Evolutionary conservation across 2,329 filamentous ascomycete species (phyloP), one percentile per base, ranked within the genome.

Genomic region (Sarocladium brachiariae): DNA sequence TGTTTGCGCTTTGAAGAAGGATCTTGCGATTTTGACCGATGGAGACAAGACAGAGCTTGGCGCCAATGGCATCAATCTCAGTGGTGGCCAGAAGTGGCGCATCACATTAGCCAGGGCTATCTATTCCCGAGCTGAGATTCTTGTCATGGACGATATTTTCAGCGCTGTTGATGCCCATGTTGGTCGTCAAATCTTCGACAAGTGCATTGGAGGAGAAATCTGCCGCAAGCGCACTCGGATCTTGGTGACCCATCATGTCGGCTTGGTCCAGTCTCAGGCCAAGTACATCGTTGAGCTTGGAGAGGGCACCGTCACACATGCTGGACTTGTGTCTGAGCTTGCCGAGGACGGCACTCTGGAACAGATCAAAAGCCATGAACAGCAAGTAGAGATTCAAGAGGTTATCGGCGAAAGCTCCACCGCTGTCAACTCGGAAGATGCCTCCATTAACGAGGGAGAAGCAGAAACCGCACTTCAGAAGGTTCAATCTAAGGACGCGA

Each of bases 131-230:
- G 87, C 86, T 1, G 83, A 85, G 0, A 83, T 90, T 54, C 70
- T 95, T 4, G 71, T 93, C 16, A 74, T 93, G 59, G 89, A 95
- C 63, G 89, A 95, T 60, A 87, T 92, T 35, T 91, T 95, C 64
- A 89, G 84, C 61, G 83, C 88, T 9, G 81, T 93, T 8, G 89
- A 95, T 64, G 84, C 87, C 2, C 86, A 91, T 59, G 87, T 90
- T 25, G 88, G 87, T 14, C 79, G 86, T 24, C 85, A 89, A 58
- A 83, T 92, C 46, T 89, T 87, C 56, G 86, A 91, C 56, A 77
- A 87, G 51, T 89, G 84, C 54, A 71, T 92, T 2, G 83, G 78
- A 2, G 87, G 87, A 4, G 78, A 86, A 47, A 74, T 92, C 8
- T 84, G 84, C 53, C 66, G 73, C 19, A 83, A 81, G 0, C 73